phyloP scores from a whole-genome alignment of 495 filamentous ascomycete genomes.

The Parathielavia appendiculata region DNA sequence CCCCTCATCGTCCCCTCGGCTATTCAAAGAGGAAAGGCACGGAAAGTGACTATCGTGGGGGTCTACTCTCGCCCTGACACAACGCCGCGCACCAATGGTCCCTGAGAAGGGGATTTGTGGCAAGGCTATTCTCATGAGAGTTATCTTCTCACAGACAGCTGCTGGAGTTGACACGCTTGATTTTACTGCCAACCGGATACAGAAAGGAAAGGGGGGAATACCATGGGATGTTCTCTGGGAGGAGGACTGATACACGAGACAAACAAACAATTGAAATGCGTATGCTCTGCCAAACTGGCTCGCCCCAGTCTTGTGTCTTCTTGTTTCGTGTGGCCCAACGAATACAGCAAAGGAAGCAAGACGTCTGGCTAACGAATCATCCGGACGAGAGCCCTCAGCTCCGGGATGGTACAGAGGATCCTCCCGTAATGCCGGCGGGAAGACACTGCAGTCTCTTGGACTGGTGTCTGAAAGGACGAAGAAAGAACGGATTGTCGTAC shows the following conservation, averaged over 20 bases:
- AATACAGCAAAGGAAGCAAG: too few relatives aligned
- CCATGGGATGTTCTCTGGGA: slow-evolving; percentile 7
- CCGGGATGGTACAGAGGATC: too few relatives aligned
- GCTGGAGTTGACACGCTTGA: neutral
- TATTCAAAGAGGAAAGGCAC: neutral
- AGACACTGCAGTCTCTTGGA: too few relatives aligned
- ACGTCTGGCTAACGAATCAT: too few relatives aligned
- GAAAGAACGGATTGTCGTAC: too few relatives aligned
- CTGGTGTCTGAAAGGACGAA: too few relatives aligned
- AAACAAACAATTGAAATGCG: slow-evolving; percentile 1
- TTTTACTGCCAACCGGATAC: neutral
- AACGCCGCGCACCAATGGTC: slow-evolving; percentile 2
- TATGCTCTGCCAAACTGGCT: neutral
- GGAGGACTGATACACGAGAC: neutral
- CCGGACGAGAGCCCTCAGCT: too few relatives aligned
- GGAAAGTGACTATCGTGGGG: neutral
- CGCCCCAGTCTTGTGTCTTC: too few relatives aligned
- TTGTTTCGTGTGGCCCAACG: neutral
- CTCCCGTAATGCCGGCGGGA: too few relatives aligned
- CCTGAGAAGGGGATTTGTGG: neutral
- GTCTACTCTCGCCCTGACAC: neutral
- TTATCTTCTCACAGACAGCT: neutral
- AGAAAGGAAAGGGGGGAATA: slow-evolving; percentile 10
- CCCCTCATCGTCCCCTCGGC: neutral
- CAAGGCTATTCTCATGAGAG: neutral